Conservation (phyloP, 2,329 filamentous ascomycete genomes). For the Aureobasidium subglaciale region DNA sequence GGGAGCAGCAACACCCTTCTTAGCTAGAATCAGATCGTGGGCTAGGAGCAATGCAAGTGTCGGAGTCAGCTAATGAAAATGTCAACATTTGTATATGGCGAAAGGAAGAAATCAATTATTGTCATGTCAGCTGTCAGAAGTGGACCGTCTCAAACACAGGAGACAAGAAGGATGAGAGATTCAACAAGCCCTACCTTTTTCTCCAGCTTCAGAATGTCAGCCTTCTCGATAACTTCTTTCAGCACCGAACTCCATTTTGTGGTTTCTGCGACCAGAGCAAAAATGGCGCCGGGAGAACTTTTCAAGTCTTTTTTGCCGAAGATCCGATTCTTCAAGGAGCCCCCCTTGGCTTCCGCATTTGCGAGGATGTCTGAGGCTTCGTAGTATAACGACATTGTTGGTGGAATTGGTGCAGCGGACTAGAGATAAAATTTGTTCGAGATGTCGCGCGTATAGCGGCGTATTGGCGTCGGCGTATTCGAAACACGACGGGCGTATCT, state of each 20-base stretch:
- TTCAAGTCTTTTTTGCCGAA: slow-evolving; percentile 69
- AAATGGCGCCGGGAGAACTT: slow-evolving; percentile 72
- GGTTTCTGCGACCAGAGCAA: slow-evolving; percentile 77
- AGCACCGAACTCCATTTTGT: slow-evolving; percentile 85
- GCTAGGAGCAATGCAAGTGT: slow-evolving; percentile 71
- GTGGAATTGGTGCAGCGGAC: background rate
- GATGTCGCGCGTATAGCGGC: slow-evolving; percentile 1
- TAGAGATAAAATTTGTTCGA: slow-evolving; percentile 1
- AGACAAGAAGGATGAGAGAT: background rate
- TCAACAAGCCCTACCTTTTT: slow-evolving; percentile 57
- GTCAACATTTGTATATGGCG: background rate
- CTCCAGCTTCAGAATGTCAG: slow-evolving; percentile 70
- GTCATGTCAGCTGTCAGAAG: background rate
- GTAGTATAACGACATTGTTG: slow-evolving; percentile 83
- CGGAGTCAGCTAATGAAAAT: slow-evolving; percentile 61
- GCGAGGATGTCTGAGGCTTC: slow-evolving; percentile 74
- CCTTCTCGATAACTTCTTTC: slow-evolving; percentile 80
- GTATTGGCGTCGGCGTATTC: slow-evolving; percentile 3
- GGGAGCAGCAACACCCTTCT: slow-evolving; percentile 74
- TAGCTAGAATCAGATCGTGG: slow-evolving; percentile 79
- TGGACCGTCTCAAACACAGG: background rate
- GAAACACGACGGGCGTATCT: background rate
- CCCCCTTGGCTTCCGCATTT: slow-evolving; percentile 56
- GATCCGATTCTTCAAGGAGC: slow-evolving; percentile 79
- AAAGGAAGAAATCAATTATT: background rate